Percentiles rank a stretch among this genome's conserved stretches.
These are phyloP conservation scores for Secale cereale DNA, from an alignment of 176 grass and related monocot species.

Conservation along the genomic window DNA sequence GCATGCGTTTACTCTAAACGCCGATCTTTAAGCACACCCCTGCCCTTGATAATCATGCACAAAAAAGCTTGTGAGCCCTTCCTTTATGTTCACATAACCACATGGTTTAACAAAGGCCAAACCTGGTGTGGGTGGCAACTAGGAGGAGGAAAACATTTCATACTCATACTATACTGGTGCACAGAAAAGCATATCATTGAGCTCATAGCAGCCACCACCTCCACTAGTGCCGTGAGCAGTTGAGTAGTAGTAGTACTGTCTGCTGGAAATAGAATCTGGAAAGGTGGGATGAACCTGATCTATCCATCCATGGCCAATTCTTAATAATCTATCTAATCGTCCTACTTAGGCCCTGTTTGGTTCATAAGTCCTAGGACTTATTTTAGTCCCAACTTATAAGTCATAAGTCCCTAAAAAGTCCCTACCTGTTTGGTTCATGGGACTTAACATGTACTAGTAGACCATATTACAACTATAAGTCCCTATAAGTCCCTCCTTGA, in stretches of 20 bases:
- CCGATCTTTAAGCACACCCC: neutral
- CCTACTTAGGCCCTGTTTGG: too few species aligned
- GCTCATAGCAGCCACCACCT: constrained; percentile 26
- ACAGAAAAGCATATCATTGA: constrained; percentile 22
- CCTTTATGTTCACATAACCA: constrained; percentile 27
- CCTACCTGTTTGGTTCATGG: too few species aligned
- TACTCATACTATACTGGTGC: neutral
- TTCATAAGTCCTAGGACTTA: too few species aligned
- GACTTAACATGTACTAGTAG: too few species aligned
- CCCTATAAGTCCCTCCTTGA: too few species aligned
- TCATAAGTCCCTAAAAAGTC: too few species aligned
- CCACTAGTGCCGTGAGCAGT: constrained; percentile 11
- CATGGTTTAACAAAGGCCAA: constrained; percentile 2
- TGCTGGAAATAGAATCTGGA: constrained; percentile 31
- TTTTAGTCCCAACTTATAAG: too few species aligned
- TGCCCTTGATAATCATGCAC: neutral
- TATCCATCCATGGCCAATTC: constrained; percentile 3
- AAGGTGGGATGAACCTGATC: constrained; percentile 8
- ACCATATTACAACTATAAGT: too few species aligned
- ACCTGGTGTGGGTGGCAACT: neutral
- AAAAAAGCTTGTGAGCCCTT: neutral
- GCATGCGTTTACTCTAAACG: neutral
- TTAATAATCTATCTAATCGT: constrained; percentile 5
- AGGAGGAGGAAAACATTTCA: constrained; percentile 12
- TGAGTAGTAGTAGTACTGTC: constrained; percentile 4